Base-by-base conservation (phyloP, 139 green algal genomes). In the Tetradesmus lagerheimii region DNA sequence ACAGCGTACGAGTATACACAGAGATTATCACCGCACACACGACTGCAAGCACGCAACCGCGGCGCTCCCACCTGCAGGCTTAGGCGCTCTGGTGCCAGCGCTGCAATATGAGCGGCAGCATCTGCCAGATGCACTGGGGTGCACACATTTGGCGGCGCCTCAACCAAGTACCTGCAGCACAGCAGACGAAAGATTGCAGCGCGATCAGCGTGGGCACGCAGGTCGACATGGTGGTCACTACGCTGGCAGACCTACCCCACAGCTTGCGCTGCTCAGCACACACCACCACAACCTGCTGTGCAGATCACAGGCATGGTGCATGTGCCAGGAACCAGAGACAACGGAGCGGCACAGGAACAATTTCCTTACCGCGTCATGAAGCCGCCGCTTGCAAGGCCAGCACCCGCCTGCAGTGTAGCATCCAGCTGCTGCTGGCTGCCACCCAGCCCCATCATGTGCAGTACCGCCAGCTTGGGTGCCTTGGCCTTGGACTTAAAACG, bases 71-170 rank as follows among this genome's bases (percentile, higher is more conserved):
- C 92, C 84, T 94, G 92, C 34, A 95, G 45, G 20, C 41, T 93
- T 62, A 97, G 93, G n/a, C 90, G 78, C 74, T 96, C 95, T 0
- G 92, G 86, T 27, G 92, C 92, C 79, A 92, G 75, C 4, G 74
- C 90, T 1, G 95, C 94, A 76, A 97, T 95, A 34, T 90, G 67
- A 43, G 86, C 84, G 4, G 97, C 98, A 5, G 95, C 89, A 1
- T 95, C 91, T 0, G 98, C 98, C 38, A 99, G 86, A 92, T 98
- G 92, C 4, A 90, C 94, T 43, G 98, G 98, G 0, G 96, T 99
- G 94, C 96, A 98, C 27, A 99, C 93, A 91, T 99, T 99, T 81
- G 98, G 95, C 0, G 98, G 98, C 43, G 97, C 94, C 92, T 99
- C 97, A 31, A 99, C 97, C 25, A 99, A 94, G 93, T 99, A 98